phyloP scores from a whole-genome alignment of 2,329 filamentous ascomycete species.

The Davidsoniella neocaledoniae region DNA sequence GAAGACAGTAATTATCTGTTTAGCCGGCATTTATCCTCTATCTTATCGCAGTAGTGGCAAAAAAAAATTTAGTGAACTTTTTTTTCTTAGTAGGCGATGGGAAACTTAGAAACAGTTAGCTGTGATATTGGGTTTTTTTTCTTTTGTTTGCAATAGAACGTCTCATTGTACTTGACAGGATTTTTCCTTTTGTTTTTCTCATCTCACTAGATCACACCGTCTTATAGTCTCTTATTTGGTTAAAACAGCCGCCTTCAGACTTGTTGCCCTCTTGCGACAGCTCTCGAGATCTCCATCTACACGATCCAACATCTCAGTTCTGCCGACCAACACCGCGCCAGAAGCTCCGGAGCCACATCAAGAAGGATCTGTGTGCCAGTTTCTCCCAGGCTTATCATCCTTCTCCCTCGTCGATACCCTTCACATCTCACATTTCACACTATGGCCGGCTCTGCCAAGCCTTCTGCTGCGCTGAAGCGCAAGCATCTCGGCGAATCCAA shows the following conservation, averaged over 20 bases:
- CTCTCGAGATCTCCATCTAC: too few relatives aligned
- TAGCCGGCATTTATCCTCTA: constrained; percentile 7
- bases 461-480: constrained; percentile 10
- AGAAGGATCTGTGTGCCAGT: too few relatives aligned
- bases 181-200: too few relatives aligned
- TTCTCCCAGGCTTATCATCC: background rate
- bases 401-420: background rate
- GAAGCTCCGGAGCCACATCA: too few relatives aligned
- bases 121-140: background rate
- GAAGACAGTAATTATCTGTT: constrained; percentile 3
- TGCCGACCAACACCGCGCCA: too few relatives aligned
- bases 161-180: too few relatives aligned
- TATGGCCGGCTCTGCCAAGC: constrained; percentile 8
- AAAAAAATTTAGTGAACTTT: constrained; percentile 8
- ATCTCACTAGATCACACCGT: too few relatives aligned
- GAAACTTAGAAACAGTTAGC: background rate
- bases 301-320: too few relatives aligned
- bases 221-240: background rate
- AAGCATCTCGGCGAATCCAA: constrained; percentile 12
- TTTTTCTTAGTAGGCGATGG: constrained; percentile 4
- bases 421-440: background rate
- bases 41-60: constrained; percentile 13
- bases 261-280: too few relatives aligned
- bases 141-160: too few relatives aligned
- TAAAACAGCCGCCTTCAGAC: background rate